Percentiles rank a stretch among this genome's conserved stretches.
phyloP scores from a whole-genome alignment of 2,329 filamentous ascomycete genomes.

The Fonsecaea erecta region DNA sequence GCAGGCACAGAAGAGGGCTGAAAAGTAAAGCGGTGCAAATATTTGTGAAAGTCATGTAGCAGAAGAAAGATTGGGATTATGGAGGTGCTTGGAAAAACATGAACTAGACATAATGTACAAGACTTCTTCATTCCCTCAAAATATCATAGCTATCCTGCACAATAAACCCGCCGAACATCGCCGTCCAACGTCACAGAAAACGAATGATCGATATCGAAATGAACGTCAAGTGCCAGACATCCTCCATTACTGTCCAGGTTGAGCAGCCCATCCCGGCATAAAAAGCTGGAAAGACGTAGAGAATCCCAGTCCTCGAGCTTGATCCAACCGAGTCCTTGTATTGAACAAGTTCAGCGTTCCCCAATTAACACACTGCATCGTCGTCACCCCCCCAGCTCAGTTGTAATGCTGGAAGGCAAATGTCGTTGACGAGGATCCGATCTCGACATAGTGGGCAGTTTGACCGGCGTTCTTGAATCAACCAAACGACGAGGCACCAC shows the following conservation, averaged over 20 bases:
- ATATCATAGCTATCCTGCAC: neutral
- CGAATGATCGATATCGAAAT: neutral
- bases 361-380: neutral
- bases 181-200: neutral
- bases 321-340: neutral
- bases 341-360: neutral
- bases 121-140: neutral
- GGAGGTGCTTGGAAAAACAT: neutral
- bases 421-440: conserved; percentile 6
- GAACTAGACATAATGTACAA: conserved; percentile 14
- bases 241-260: neutral
- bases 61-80: neutral
- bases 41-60: neutral
- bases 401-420: neutral
- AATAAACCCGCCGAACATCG: neutral
- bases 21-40: neutral
- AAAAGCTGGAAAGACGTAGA: neutral
- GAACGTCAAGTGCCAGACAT: neutral
- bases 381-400: neutral
- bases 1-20: conserved; percentile 19
- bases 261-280: neutral
- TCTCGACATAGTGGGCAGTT: conserved; percentile 19
- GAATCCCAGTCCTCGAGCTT: neutral
- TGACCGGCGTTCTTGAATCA: neutral
- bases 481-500: conserved; percentile 18